Evolutionary conservation across 129 eudicot genomes (phyloP).

Genomic region (Ambrosia trifida): DNA sequence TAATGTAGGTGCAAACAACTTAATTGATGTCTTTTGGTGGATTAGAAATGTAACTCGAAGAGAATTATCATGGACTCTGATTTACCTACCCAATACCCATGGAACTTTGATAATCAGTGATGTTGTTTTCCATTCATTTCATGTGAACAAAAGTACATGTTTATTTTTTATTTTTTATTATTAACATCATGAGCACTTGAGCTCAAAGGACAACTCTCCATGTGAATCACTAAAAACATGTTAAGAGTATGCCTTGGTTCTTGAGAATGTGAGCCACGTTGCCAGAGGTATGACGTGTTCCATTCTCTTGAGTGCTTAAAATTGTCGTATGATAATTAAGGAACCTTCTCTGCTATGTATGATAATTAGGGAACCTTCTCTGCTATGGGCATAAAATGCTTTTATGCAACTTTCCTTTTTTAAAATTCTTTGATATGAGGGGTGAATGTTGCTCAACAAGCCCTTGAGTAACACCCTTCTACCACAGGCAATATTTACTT

Average conservation of each 20-base stretch:
- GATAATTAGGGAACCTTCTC: neutral
- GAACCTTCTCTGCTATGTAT: neutral
- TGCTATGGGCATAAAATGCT: neutral
- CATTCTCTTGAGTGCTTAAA: neutral
- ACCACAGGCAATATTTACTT: neutral
- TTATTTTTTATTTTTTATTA: no score
- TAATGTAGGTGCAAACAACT: neutral
- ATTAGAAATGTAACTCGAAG: neutral
- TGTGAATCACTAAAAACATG: no score
- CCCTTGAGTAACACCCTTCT: neutral
- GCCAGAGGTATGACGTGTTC: neutral
- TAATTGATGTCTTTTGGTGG: conserved; percentile 1
- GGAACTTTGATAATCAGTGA: neutral
- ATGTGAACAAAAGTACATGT: neutral
- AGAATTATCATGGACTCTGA: conserved; percentile 1
- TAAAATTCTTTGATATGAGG: neutral
- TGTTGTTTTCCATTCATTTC: neutral
- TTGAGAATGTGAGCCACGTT: neutral
- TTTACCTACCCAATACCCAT: neutral
- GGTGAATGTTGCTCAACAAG: neutral
- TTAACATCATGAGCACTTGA: no score
- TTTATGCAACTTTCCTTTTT: neutral
- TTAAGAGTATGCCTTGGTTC: no score
- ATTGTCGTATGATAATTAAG: neutral
- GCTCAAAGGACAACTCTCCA: no score